Conservation (phyloP, 169 alveolate species). For the Babesia sp. region DNA sequence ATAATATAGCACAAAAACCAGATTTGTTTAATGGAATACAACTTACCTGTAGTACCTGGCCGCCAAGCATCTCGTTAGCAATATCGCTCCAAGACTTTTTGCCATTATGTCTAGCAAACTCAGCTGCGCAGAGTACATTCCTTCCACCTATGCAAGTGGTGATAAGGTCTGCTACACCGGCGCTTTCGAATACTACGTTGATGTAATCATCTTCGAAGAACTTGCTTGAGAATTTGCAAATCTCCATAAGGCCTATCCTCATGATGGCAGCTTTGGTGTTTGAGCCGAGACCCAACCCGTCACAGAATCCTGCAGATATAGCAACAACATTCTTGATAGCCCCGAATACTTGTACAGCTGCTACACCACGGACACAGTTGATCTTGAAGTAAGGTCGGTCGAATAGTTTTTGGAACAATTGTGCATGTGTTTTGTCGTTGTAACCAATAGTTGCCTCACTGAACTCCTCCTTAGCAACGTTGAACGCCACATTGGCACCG, state of each 20-base stretch:
- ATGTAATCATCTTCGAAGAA: constrained; percentile 76
- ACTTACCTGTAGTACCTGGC: constrained; percentile 86
- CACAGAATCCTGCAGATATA: constrained; percentile 92
- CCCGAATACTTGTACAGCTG: constrained; percentile 92
- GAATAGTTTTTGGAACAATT: constrained; percentile 82
- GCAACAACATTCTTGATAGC: constrained; percentile 92
- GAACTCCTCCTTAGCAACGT: constrained; percentile 89
- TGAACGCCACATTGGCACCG: constrained; percentile 90
- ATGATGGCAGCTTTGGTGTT: constrained; percentile 93
- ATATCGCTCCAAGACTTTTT: constrained; percentile 84
- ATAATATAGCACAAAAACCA: background rate
- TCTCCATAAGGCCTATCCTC: constrained; percentile 89
- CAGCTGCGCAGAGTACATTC: constrained; percentile 89
- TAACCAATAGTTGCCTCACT: constrained; percentile 93
- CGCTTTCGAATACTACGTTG: constrained; percentile 87
- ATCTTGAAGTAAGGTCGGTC: constrained; percentile 88
- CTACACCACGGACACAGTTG: constrained; percentile 85
- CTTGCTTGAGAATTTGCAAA: constrained; percentile 72
- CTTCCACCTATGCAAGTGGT: constrained; percentile 92
- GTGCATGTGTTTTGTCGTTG: constrained; percentile 75
- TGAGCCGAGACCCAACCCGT: constrained; percentile 89
- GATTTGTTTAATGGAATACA: background rate
- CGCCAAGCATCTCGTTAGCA: constrained; percentile 85
- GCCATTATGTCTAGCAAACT: constrained; percentile 83
- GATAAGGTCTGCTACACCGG: constrained; percentile 91